These are phyloP conservation scores for Ustilago hordei DNA, from an alignment of 1,284 basidiomycete species.

Conservation along the genomic window DNA sequence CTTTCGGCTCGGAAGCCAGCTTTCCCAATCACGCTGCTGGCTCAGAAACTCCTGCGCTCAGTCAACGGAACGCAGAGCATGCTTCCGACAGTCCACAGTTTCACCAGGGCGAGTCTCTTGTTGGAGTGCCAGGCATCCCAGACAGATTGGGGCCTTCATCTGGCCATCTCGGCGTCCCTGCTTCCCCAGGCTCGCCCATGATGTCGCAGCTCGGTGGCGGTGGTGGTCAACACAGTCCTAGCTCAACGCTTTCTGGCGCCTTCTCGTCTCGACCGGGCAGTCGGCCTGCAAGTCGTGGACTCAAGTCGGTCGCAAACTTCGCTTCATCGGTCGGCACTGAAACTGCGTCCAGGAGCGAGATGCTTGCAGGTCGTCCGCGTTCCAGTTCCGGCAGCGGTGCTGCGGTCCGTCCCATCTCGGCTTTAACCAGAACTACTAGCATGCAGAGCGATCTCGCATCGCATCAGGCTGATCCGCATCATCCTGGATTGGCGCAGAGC, in stretches of 20 bases:
- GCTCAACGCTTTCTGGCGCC: conserved; percentile 51
- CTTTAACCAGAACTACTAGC: conserved; percentile 42
- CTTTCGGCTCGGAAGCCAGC: conserved; percentile 41
- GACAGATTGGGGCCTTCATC: conserved; percentile 25
- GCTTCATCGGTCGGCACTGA: conserved; percentile 45
- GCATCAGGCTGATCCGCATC: conserved; percentile 19
- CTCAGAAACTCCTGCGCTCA: conserved; percentile 3
- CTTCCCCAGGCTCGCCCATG: conserved; percentile 41
- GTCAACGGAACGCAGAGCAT: conserved; percentile 1
- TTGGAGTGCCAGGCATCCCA: conserved; percentile 27
- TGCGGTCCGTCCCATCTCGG: conserved; percentile 29
- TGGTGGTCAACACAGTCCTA: conserved; percentile 45
- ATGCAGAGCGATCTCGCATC: conserved; percentile 46
- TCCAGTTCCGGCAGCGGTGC: conserved; percentile 38
- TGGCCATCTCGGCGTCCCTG: conserved; percentile 32
- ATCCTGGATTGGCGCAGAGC: conserved; percentile 36
- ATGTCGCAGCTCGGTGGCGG: conserved; percentile 28
- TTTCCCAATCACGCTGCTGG: conserved; percentile 8
- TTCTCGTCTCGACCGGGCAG: conserved; percentile 53
- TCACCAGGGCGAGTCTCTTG: conserved; percentile 16
- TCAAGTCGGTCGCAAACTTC: conserved; percentile 57
- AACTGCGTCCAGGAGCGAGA: conserved; percentile 26
- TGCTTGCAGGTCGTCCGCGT: conserved; percentile 23
- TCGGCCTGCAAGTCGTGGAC: conserved; percentile 47
- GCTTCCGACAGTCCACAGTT: conserved; percentile 13